A percentile compares a stretch with the other conserved stretches of the same genome.
Evolutionary conservation across 1,284 basidiomycete species (phyloP).

Genomic region (Fomitopsis pinicola): DNA sequence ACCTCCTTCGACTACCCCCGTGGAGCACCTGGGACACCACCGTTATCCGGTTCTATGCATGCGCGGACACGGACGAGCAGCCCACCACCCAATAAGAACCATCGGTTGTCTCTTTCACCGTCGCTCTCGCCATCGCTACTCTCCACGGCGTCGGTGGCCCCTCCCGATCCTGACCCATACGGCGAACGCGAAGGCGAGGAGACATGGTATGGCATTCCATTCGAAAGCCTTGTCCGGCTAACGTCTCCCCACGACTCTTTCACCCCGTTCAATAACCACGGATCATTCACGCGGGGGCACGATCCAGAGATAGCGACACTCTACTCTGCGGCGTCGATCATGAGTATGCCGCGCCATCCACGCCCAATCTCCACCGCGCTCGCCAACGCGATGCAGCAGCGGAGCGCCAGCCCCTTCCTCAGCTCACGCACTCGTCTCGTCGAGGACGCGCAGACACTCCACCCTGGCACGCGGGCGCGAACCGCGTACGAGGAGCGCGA

Average conservation of each 20-base stretch:
- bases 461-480: slow-evolving; percentile 37
- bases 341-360: slow-evolving; percentile 52
- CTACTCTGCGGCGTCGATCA: slow-evolving; percentile 77
- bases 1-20: slow-evolving; percentile 18
- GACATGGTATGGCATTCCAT: slow-evolving; percentile 68
- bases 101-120: slow-evolving; percentile 7
- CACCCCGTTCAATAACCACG: slow-evolving; percentile 35
- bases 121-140: slow-evolving; percentile 14
- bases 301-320: slow-evolving; percentile 81
- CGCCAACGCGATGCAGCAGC: slow-evolving; percentile 16
- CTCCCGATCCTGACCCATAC: slow-evolving; percentile 8
- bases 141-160: slow-evolving; percentile 7
- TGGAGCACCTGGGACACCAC: slow-evolving; percentile 11
- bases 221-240: slow-evolving; percentile 75
- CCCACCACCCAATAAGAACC: slow-evolving; percentile 12
- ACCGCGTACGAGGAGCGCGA: slow-evolving; percentile 76
- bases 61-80: slow-evolving; percentile 12
- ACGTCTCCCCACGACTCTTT: slow-evolving; percentile 76
- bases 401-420: slow-evolving; percentile 26
- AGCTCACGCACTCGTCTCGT: slow-evolving; percentile 11
- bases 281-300: slow-evolving; percentile 32
- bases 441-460: slow-evolving; percentile 37
- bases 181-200: slow-evolving; percentile 37
- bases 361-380: slow-evolving; percentile 33
- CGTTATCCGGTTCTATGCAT: slow-evolving; percentile 5